Conservation (phyloP, 208 protist species). For the Blechomonas ayalai region DNA sequence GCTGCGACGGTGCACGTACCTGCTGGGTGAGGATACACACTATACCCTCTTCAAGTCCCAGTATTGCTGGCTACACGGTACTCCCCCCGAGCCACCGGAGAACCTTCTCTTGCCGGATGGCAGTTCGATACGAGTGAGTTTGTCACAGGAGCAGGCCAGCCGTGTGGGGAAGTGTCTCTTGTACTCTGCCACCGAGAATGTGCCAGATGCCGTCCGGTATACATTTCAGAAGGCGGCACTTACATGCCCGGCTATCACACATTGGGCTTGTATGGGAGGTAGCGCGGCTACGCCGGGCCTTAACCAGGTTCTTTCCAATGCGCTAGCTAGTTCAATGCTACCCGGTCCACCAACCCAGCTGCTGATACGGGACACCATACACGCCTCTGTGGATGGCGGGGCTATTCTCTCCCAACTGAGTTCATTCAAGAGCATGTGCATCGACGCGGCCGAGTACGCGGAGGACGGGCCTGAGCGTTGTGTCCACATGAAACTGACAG, state of each 20-base stretch:
- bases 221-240: conserved; percentile 23
- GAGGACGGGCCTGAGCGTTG: conserved; percentile 73
- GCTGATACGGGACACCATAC: conserved; percentile 18
- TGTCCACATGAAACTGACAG: conserved; percentile 42
- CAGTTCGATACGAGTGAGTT: background rate
- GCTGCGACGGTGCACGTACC: conserved; percentile 6
- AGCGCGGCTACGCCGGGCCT: conserved; percentile 9
- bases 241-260: conserved; percentile 6
- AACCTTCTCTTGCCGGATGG: conserved; percentile 51
- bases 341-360: conserved; percentile 13
- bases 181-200: conserved; percentile 12
- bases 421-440: conserved; percentile 72
- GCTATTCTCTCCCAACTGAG: conserved; percentile 66
- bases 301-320: conserved; percentile 8
- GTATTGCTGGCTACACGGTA: conserved; percentile 9
- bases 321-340: conserved; percentile 15
- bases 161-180: conserved; percentile 10
- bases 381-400: conserved; percentile 47
- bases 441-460: conserved; percentile 43
- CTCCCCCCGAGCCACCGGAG: background rate
- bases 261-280: conserved; percentile 42
- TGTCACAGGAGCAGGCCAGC: background rate
- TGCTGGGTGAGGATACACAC: conserved; percentile 3
- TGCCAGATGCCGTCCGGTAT: conserved; percentile 17
- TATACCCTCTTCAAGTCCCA: conserved; percentile 7